Percentiles rank a stretch among this genome's conserved stretches.
Conservation (phyloP, 192 early-diverging fungal species). For the Geranomyces michiganensis region DNA sequence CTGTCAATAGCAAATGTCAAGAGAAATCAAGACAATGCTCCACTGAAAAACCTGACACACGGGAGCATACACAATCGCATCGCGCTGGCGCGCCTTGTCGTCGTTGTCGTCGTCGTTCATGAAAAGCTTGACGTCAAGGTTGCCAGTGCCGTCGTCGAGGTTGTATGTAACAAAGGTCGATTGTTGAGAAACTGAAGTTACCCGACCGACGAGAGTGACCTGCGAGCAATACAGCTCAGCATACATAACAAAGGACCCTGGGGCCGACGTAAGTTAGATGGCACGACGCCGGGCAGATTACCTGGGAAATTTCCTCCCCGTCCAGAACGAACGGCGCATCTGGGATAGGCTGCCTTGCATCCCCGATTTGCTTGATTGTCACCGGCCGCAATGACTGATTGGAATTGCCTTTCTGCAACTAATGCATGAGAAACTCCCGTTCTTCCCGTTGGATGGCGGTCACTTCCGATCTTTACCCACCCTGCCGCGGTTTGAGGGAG, state of each 20-base stretch:
- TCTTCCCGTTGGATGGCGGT: neutral
- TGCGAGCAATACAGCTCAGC: slow-evolving; percentile 21
- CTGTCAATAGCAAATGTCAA: no score
- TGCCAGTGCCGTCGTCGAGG: slow-evolving; percentile 81
- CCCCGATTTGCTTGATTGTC: slow-evolving; percentile 75
- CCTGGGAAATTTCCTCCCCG: slow-evolving; percentile 68
- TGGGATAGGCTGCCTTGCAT: slow-evolving; percentile 46
- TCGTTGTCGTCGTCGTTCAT: slow-evolving; percentile 48
- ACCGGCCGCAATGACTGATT: slow-evolving; percentile 79
- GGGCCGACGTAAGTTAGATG: no score
- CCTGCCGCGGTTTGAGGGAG: neutral
- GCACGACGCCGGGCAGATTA: slow-evolving; percentile 27
- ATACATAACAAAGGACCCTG: no score
- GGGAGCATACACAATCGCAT: neutral
- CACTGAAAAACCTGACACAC: no score
- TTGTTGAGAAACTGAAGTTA: slow-evolving; percentile 60
- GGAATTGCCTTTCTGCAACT: neutral
- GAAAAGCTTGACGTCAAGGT: slow-evolving; percentile 73
- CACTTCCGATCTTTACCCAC: neutral
- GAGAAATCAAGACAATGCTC: no score
- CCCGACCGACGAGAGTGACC: slow-evolving; percentile 72
- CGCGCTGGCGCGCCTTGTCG: slow-evolving; percentile 2
- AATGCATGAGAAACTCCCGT: slow-evolving; percentile 1
- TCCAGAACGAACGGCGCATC: slow-evolving; percentile 73
- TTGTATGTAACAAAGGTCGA: slow-evolving; percentile 67